phyloP scores from a whole-genome alignment of 78 protist species.

The Dictyostelium firmibasis region DNA sequence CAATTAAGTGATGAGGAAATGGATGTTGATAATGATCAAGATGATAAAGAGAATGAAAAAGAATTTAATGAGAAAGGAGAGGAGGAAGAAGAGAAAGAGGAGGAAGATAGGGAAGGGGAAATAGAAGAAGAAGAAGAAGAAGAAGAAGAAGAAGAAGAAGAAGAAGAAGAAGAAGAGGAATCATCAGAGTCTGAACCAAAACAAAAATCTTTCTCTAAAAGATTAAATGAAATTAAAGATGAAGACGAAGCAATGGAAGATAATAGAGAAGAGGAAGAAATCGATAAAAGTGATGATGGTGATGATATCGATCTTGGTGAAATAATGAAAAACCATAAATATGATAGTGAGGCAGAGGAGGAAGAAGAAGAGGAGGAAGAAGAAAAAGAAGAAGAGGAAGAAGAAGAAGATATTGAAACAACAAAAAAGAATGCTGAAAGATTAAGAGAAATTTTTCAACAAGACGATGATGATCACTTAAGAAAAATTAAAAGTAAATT shows the following conservation, averaged over 20 bases:
- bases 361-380: background rate
- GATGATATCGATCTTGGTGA: background rate
- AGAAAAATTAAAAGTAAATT: background rate
- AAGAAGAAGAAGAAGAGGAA: background rate
- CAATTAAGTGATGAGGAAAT: background rate
- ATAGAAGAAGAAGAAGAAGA: background rate
- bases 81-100: background rate
- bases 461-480: background rate
- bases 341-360: background rate
- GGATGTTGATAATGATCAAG: background rate
- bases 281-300: background rate
- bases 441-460: background rate
- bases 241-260: slow-evolving; percentile 9
- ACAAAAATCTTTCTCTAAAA: background rate
- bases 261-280: background rate
- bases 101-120: background rate
- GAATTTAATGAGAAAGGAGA: background rate
- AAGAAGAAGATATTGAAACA: background rate
- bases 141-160: background rate
- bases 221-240: background rate
- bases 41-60: background rate
- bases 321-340: background rate
- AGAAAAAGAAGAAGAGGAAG: background rate
- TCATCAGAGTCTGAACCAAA: background rate
- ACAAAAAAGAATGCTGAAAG: background rate